A percentile compares a stretch with the other conserved stretches of the same genome.
These are phyloP conservation scores for Candida gorgasii DNA, from an alignment of 805 yeast species.

Conservation along the genomic window DNA sequence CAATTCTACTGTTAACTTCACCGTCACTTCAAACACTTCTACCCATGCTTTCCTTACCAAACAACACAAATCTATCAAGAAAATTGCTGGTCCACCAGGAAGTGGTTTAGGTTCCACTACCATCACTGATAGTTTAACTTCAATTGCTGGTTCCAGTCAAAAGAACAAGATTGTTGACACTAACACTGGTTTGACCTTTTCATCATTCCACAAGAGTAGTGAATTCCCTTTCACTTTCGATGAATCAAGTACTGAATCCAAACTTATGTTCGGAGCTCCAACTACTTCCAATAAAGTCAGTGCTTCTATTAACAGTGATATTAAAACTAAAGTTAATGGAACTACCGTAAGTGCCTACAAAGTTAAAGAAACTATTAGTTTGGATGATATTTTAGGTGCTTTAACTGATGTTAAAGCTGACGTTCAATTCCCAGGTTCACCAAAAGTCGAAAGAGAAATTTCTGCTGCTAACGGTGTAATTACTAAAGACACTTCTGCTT, in stretches of 20 bases:
- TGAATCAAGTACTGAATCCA: constrained; percentile 11
- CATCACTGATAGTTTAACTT: constrained; percentile 7
- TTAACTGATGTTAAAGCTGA: constrained; percentile 15
- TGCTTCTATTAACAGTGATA: constrained; percentile 9
- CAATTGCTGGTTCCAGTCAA: constrained; percentile 12
- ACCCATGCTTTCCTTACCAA: constrained; percentile 16
- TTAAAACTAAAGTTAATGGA: constrained; percentile 15
- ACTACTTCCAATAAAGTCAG: constrained; percentile 2
- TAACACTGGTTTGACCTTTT: constrained; percentile 8
- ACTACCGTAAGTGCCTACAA: constrained; percentile 9
- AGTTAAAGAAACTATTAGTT: constrained; percentile 13
- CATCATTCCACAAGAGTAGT: constrained; percentile 6
- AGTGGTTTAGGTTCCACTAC: constrained; percentile 14
- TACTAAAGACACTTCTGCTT: constrained; percentile 13
- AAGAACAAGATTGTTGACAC: constrained; percentile 9
- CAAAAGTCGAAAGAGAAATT: constrained; percentile 41
- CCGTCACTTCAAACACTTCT: constrained; percentile 18
- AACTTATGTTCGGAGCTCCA: constrained; percentile 8
- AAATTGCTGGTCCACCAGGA: constrained; percentile 17
- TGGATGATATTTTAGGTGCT: constrained; percentile 15
- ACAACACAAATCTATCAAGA: constrained; percentile 11
- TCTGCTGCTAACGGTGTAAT: constrained; percentile 18
- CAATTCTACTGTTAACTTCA: constrained; percentile 20
- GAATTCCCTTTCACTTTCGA: constrained; percentile 16
- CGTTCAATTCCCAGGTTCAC: constrained; percentile 41